Conservation (phyloP, 169 alveolate species). For the Cryptosporidium meleagridis region DNA sequence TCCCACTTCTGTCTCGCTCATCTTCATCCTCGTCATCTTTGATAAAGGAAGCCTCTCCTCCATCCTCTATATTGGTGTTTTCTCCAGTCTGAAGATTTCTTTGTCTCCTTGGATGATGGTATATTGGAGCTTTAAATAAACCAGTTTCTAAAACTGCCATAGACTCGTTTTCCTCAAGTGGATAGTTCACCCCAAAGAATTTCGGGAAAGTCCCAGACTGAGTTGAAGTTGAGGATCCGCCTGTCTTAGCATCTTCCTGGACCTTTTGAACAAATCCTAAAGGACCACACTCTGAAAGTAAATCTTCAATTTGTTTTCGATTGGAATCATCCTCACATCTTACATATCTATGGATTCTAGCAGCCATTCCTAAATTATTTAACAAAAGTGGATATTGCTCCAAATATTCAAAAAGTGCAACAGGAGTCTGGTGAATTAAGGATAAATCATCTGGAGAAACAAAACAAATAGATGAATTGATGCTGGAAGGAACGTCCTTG, state of each 20-base stretch:
- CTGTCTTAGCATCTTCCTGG: conserved; percentile 20
- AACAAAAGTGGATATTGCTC: conserved; percentile 86
- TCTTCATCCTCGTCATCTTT: conserved; percentile 46
- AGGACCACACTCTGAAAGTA: conserved; percentile 47
- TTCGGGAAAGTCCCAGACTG: not conserved
- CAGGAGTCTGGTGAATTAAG: conserved; percentile 84
- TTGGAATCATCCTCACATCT: conserved; percentile 61
- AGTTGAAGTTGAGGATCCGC: conserved; percentile 65
- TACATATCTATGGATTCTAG: conserved; percentile 82
- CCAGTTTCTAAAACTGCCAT: conserved; percentile 81
- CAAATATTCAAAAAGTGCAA: conserved; percentile 85
- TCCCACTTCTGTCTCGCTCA: conserved; percentile 76
- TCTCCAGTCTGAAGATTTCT: not conserved
- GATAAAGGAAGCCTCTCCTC: conserved; percentile 32
- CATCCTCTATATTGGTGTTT: not conserved
- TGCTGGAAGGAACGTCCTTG: conserved; percentile 62
- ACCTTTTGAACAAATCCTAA: conserved; percentile 29
- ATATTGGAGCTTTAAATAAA: conserved; percentile 82
- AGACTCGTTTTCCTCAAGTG: conserved; percentile 74
- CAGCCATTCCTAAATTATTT: conserved; percentile 87
- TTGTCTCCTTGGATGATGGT: conserved; percentile 78
- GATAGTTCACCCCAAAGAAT: conserved; percentile 63
- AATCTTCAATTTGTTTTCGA: conserved; percentile 23
- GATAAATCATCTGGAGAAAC: conserved; percentile 82
- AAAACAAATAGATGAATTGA: conserved; percentile 78